A percentile compares a stretch with the other conserved stretches of the same genome.
Evolutionary conservation across 1,284 basidiomycete genomes (phyloP).

Genomic region (Sanghuangporus weigelae): DNA sequence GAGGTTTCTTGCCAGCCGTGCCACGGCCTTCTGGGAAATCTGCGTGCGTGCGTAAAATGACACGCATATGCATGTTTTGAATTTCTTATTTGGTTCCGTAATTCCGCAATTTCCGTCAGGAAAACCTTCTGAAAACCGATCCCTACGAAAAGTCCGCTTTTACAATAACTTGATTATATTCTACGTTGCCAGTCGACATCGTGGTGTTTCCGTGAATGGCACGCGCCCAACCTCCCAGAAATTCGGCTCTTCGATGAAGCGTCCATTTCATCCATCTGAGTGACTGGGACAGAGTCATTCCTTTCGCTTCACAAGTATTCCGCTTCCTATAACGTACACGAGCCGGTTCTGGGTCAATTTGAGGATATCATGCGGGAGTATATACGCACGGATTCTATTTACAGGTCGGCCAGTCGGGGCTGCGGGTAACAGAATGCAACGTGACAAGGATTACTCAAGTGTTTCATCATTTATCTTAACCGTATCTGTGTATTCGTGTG

Average conservation of each 20-base stretch:
- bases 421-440: constrained; percentile 21
- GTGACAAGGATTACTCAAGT: not conserved
- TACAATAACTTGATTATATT: not conserved
- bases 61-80: not conserved
- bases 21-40: no score
- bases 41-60: not conserved
- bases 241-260: no score
- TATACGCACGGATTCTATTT: no score
- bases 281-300: no score
- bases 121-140: not conserved
- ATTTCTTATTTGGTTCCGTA: not conserved
- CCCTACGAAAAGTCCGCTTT: no score
- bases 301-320: no score
- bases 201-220: not conserved
- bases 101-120: not conserved
- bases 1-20: not conserved
- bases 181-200: not conserved
- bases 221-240: no score
- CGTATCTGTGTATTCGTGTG: constrained; percentile 1
- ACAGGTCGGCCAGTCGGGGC: no score
- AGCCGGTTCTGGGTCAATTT: no score
- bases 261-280: no score
- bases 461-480: not conserved
- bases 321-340: no score
- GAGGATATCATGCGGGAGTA: no score